Conservation (phyloP, 2,329 filamentous ascomycete genomes). For the Colletotrichum sp. region DNA sequence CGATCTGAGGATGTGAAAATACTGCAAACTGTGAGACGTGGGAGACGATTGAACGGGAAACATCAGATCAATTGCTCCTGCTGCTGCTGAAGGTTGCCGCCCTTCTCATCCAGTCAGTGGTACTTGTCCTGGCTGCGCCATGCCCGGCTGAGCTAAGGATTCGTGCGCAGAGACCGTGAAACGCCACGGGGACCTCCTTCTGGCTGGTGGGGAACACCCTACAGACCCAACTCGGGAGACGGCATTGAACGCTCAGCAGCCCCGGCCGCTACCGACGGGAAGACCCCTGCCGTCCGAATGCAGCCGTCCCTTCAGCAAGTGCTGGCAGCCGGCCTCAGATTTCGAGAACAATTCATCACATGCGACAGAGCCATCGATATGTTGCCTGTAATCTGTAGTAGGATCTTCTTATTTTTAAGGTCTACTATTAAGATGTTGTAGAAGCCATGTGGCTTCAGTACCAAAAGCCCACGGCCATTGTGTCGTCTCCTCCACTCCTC, state of each 20-base stretch:
- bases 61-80: conserved; percentile 7
- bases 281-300: conserved; percentile 15
- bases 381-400: background rate
- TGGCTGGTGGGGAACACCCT: background rate
- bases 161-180: conserved; percentile 9
- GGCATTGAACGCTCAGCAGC: background rate
- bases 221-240: background rate
- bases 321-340: background rate
- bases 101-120: background rate
- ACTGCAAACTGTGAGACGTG: background rate
- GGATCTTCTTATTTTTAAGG: background rate
- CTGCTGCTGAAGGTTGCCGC: background rate
- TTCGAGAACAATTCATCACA: background rate
- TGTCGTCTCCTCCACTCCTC: background rate
- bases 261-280: background rate
- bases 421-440: background rate
- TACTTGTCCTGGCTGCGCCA: background rate
- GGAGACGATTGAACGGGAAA: background rate
- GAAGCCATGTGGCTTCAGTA: background rate
- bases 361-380: background rate
- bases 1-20: background rate
- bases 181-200: conserved; percentile 2
- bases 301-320: background rate
- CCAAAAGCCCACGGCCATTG: background rate
- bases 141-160: conserved; percentile 8